Percentiles rank a stretch among this genome's conserved stretches.
These are phyloP conservation scores for Dendrobium nobile DNA, from an alignment of 106 monocot species.

Conservation along the genomic window DNA sequence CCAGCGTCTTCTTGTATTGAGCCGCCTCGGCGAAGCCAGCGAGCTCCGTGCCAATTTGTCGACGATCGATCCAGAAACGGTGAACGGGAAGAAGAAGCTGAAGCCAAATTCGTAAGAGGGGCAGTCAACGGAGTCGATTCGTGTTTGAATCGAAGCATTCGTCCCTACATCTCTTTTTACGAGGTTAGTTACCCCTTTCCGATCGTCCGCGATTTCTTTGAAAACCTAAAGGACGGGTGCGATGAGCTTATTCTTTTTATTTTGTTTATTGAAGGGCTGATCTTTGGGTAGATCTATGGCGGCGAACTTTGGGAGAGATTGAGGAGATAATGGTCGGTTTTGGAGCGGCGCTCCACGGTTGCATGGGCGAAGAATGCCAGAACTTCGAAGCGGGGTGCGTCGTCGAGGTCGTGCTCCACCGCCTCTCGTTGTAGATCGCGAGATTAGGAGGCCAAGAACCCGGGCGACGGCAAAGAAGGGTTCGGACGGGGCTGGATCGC, in stretches of 20 bases:
- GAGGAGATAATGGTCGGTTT: conserved; percentile 24
- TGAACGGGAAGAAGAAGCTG: conserved; percentile 1
- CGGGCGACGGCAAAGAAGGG: conserved; percentile 18
- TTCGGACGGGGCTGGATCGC: not conserved
- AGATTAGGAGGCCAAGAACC: conserved; percentile 15
- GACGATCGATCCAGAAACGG: not conserved
- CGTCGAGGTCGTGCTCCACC: conserved; percentile 19
- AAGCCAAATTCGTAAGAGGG: not conserved
- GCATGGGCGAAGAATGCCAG: conserved; percentile 42
- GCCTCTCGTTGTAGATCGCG: conserved; percentile 14
- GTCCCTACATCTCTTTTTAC: not conserved
- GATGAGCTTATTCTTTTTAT: not conserved
- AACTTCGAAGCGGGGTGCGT: conserved; percentile 38
- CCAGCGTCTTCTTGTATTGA: not conserved
- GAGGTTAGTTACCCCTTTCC: not conserved
- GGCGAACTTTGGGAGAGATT: conserved; percentile 5
- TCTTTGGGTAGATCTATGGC: conserved; percentile 3
- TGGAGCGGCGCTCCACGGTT: conserved; percentile 10
- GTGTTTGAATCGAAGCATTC: not conserved
- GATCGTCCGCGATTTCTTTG: not conserved
- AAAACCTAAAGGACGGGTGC: not conserved
- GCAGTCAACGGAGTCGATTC: not conserved
- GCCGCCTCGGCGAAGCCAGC: conserved; percentile 6
- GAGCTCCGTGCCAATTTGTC: not conserved
- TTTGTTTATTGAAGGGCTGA: not conserved